These are phyloP conservation scores for Claviceps sp. DNA, from an alignment of 2,329 filamentous ascomycete genomes.

Conservation along the genomic window DNA sequence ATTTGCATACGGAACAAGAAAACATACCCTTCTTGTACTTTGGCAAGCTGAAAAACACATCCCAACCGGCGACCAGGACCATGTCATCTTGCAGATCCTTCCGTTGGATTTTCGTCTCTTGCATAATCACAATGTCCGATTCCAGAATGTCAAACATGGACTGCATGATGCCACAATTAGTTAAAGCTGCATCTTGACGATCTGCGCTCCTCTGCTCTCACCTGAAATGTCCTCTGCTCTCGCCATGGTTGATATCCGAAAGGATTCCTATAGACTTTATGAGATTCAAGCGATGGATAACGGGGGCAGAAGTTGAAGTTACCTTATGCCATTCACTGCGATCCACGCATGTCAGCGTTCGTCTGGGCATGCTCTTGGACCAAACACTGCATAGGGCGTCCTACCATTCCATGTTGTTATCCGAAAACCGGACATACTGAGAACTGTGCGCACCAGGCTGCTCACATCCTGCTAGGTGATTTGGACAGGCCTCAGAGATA, in stretches of 20 bases:
- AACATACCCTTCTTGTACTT: conserved; percentile 78
- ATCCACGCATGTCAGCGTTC: conserved; percentile 3
- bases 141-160: conserved; percentile 91
- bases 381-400: conserved; percentile 12
- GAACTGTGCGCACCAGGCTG: neutral
- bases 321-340: conserved; percentile 67
- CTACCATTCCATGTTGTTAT: conserved; percentile 81
- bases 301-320: neutral
- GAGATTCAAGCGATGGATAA: neutral
- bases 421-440: conserved; percentile 51
- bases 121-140: conserved; percentile 86
- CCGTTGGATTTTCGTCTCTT: conserved; percentile 90
- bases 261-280: conserved; percentile 45
- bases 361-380: neutral
- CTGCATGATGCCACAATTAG: conserved; percentile 23
- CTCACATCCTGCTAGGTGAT: neutral
- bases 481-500: neutral
- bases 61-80: conserved; percentile 90
- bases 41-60: conserved; percentile 88
- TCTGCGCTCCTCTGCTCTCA: conserved; percentile 16
- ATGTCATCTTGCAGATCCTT: conserved; percentile 91
- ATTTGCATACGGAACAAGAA: neutral
- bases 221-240: conserved; percentile 55
- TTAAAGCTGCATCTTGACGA: neutral
- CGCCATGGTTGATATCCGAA: conserved; percentile 79